Evolutionary conservation across 257 asterid species (phyloP), one percentile per base, ranked within the genome.

Genomic region (Solanum lignicaule): DNA sequence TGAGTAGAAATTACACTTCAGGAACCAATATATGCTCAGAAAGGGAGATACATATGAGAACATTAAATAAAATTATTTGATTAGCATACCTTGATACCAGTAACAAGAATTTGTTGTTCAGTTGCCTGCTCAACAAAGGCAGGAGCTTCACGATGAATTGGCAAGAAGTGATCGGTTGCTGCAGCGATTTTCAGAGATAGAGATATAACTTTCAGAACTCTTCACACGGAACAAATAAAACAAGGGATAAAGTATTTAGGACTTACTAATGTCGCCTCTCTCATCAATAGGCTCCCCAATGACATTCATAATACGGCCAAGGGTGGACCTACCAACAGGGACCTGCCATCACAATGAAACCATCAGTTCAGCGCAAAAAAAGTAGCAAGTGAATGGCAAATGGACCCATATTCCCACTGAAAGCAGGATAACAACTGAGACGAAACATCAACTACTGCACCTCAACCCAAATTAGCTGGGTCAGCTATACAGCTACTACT

Each of bases 101-200:
- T 96, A 41, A 94, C 99, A 29, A 96, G 99, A 90, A 95, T 96
- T 90, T 96, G 91, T 87, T 96, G 99, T 84, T 95, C 99, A 31
- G 99, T 96, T 39, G 99, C 98, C 90, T 96, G 99, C 91, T 96
- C 99, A 78, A 95, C 98, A 76, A 96, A 96, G 84, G 96, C 88
- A 75, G 99, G 99, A 90, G 99, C 98, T 92, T 96, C 99, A 18
- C 99, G 98, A 83, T 96, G 98, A 90, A 96, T 96, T 86, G 99
- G 98, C 87, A 96, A 88, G 84, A 38, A 96, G 93, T 96, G 98
- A 3, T 95, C 98, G 16, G 99, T 96, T 5, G 81, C 99, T 96
- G 95, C 89, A 89, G 62, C 71, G 86, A 48, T 86, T 82, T 65
- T 83, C 52, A n/a, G 39, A 83, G 86, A 82, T 3, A 48, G 10